These are phyloP conservation scores for Lipomyces orientalis DNA, from an alignment of 805 yeast genomes.

Conservation along the genomic window DNA sequence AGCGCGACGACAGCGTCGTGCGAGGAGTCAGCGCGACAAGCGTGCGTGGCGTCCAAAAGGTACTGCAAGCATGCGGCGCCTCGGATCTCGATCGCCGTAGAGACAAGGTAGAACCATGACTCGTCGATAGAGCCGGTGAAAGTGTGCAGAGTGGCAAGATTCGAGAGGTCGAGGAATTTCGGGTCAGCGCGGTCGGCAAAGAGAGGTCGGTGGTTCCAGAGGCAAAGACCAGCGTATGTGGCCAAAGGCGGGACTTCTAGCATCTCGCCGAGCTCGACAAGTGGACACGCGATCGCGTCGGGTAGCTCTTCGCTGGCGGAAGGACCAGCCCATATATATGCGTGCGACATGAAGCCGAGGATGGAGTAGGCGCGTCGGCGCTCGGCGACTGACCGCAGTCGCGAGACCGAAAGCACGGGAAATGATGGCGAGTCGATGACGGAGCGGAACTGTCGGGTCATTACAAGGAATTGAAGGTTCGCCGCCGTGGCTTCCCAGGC, in stretches of 20 bases:
- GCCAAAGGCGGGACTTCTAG: conserved; percentile 84
- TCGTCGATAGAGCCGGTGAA: conserved; percentile 92
- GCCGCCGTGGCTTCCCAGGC: conserved; percentile 79
- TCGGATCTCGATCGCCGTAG: conserved; percentile 81
- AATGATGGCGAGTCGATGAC: conserved; percentile 56
- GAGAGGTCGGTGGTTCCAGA: conserved; percentile 70
- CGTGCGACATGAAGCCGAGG: conserved; percentile 81
- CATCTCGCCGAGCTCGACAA: conserved; percentile 60
- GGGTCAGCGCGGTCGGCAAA: conserved; percentile 44
- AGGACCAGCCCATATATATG: conserved; percentile 85
- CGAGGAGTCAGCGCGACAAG: conserved; percentile 56
- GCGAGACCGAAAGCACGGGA: conserved; percentile 59
- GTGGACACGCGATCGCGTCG: conserved; percentile 69
- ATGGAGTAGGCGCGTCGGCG: conserved; percentile 81
- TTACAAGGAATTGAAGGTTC: conserved; percentile 73
- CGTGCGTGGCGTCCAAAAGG: conserved; percentile 70
- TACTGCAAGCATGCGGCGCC: conserved; percentile 74
- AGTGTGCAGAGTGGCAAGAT: conserved; percentile 78
- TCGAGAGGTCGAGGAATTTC: conserved; percentile 67
- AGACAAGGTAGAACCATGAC: conserved; percentile 89
- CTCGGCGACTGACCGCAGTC: conserved; percentile 55
- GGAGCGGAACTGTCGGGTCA: conserved; percentile 64
- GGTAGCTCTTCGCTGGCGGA: conserved; percentile 66
- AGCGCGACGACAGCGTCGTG: conserved; percentile 53
- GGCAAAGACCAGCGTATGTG: conserved; percentile 83